A percentile compares a stretch with the other conserved stretches of the same genome.
phyloP scores from a whole-genome alignment of 1,284 basidiomycete genomes.

The Puccinia hordei region DNA sequence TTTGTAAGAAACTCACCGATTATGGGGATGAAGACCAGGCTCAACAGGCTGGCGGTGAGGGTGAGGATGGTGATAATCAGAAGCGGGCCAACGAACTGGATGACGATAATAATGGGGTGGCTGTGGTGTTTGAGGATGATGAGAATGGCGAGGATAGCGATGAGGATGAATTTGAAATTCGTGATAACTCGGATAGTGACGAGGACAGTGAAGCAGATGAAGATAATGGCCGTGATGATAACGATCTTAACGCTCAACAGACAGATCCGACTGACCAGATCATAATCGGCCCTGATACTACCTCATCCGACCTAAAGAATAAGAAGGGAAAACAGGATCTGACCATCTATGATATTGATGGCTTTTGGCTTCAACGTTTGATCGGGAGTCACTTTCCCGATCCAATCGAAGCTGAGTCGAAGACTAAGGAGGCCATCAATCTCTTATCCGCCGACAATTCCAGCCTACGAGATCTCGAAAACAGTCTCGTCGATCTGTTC shows the following conservation, averaged over 20 bases:
- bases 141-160: constrained; percentile 79
- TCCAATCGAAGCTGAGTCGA: constrained; percentile 88
- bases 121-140: constrained; percentile 79
- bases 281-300: constrained; percentile 56
- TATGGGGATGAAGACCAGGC: constrained; percentile 83
- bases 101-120: constrained; percentile 77
- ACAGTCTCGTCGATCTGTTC: constrained; percentile 94
- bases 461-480: constrained; percentile 89
- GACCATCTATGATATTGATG: constrained; percentile 87
- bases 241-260: constrained; percentile 54
- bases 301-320: constrained; percentile 41
- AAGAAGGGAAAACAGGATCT: constrained; percentile 61
- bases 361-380: constrained; percentile 96
- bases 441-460: constrained; percentile 83
- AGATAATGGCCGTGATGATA: constrained; percentile 72
- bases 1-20: constrained; percentile 96
- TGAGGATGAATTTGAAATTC: constrained; percentile 77
- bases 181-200: constrained; percentile 79
- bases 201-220: constrained; percentile 75
- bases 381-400: constrained; percentile 88
- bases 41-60: constrained; percentile 72
- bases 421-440: constrained; percentile 80
- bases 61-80: constrained; percentile 70
- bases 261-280: constrained; percentile 63
- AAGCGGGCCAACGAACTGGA: constrained; percentile 65